These are phyloP conservation scores for Drechslera avenae DNA, from an alignment of 2,329 filamentous ascomycete species.

Conservation along the genomic window DNA sequence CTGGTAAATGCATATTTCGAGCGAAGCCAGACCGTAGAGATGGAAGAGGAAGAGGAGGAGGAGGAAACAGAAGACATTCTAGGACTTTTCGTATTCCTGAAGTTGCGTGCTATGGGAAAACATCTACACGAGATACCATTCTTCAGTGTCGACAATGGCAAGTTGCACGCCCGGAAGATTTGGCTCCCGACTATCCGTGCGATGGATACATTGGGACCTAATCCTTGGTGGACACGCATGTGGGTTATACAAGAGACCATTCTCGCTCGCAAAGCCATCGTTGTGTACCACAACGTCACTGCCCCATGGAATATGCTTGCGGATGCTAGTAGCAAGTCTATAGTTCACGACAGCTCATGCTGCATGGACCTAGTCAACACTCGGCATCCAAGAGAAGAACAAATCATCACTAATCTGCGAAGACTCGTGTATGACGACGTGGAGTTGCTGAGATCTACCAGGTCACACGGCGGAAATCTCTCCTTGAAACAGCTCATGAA, in stretches of 20 bases:
- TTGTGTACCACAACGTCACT: constrained; percentile 10
- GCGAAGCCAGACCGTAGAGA: neutral
- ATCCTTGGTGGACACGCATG: constrained; percentile 16
- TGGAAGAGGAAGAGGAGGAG: neutral
- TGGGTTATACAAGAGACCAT: constrained; percentile 24
- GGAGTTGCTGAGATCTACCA: neutral
- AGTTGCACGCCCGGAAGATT: neutral
- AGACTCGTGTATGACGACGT: neutral
- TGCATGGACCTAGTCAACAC: neutral
- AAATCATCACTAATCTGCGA: neutral
- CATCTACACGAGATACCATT: constrained; percentile 3
- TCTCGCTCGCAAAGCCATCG: constrained; percentile 14
- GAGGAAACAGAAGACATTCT: constrained; percentile 1
- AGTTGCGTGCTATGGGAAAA: neutral
- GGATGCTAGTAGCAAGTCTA: neutral
- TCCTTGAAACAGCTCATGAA: neutral
- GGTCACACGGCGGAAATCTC: neutral
- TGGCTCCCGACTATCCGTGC: constrained; percentile 2
- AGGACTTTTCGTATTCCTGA: constrained; percentile 3
- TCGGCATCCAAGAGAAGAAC: neutral
- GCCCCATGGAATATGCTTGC: constrained; percentile 17
- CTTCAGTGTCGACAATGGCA: neutral
- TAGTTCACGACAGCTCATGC: neutral
- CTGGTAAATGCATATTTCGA: neutral
- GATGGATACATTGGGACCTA: neutral